These are phyloP conservation scores for Pilobolus umbonatus DNA, from an alignment of 192 early-diverging fungal species.

Conservation along the genomic window DNA sequence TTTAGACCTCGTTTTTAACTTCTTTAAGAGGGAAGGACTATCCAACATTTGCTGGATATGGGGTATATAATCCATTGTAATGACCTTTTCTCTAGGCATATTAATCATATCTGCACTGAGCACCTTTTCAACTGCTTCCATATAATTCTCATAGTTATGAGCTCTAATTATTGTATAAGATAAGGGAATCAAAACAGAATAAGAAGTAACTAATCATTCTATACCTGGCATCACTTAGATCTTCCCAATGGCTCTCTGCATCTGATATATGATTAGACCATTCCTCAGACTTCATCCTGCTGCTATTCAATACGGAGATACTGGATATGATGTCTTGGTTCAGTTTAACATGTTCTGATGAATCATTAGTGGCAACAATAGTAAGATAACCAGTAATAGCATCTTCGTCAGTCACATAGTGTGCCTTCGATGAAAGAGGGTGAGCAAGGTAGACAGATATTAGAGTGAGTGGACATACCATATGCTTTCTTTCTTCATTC, in stretches of 20 bases:
- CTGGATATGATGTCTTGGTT: neutral
- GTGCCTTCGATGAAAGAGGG: no score
- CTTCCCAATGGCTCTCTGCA: slow-evolving; percentile 12
- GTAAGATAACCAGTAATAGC: slow-evolving; percentile 10
- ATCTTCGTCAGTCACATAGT: neutral
- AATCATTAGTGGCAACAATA: no score
- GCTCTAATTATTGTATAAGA: neutral
- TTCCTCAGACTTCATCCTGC: neutral
- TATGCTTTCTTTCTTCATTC: neutral
- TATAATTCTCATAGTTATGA: neutral
- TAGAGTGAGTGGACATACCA: no score
- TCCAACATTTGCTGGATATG: slow-evolving; percentile 6
- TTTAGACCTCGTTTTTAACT: slow-evolving; percentile 5
- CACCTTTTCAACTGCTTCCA: neutral
- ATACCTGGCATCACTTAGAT: slow-evolving; percentile 1
- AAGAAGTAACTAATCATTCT: neutral
- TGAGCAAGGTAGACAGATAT: no score
- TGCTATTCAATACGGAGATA: slow-evolving; percentile 1
- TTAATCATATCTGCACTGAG: neutral
- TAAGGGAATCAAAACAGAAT: no score
- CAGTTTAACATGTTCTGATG: neutral
- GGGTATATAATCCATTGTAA: slow-evolving; percentile 5
- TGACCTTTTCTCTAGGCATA: neutral
- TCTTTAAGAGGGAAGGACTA: neutral
- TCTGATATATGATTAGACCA: slow-evolving; percentile 4